Base-by-base conservation (phyloP, 2,329 filamentous ascomycete genomes). In the Pseudocercospora pini-densiflorae region DNA sequence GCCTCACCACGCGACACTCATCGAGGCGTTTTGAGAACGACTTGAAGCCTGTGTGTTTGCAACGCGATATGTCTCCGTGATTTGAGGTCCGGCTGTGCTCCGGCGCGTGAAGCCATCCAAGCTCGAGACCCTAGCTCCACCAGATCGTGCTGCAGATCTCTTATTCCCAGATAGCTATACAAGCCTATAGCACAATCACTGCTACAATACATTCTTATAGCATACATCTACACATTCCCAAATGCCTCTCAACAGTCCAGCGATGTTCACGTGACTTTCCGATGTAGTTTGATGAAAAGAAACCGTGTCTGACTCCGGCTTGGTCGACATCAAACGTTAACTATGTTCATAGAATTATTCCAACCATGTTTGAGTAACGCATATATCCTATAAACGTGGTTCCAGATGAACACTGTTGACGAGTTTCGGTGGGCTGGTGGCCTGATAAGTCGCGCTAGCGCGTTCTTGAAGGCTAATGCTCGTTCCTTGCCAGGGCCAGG, bases 21-120 rank as follows among this genome's bases (percentile, higher is more conserved):
- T 55, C 51, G 16, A n/a, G 51, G 27, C 8, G 51, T n/a, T 31
- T 12, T 43, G 16, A 19, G 40, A n/a, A 19, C 2, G 40, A 43
- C 2, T n/a, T n/a, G 16, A 43, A 43, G 40, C 16, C 16, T 19
- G 23, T 1, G 51, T 33, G 51, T 55, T 27, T 4, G 23, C 23
- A 33, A 55, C 2, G 27, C 27, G 51, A 31, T 55, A 16, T 29
- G 21, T 21, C 49, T 49, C 21, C 45, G 21, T 51, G 47, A 51
- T 51, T 51, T 7, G 47, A 51, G 47, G 47, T 55, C 23, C 40
- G 40, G 40, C 40, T 43, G 40, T 43, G 40, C 40, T 43, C 47
- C 47, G 47, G 24, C 47, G 21, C 24, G 47, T 51, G 47, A 55
- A 55, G 51, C 51, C 51, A 55, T 33, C 24, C 51, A 55, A 24